These are phyloP conservation scores for Vitis hybrid DNA, from an alignment of 177 flowering plant species.

Conservation along the genomic window DNA sequence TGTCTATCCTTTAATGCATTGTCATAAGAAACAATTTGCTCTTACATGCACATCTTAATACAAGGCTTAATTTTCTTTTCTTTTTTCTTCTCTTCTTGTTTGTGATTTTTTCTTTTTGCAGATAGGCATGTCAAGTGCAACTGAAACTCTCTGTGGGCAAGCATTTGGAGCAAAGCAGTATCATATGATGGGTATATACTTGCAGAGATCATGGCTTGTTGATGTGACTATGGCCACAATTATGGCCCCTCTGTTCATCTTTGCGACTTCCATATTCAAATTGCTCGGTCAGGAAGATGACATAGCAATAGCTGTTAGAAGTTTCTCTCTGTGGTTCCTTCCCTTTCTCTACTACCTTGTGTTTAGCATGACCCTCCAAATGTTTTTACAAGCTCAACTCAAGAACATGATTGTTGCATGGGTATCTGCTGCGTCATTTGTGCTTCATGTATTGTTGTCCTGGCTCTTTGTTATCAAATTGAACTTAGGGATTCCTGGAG, in stretches of 20 bases:
- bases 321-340: slow-evolving; percentile 41
- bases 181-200: slow-evolving; percentile 48
- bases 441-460: slow-evolving; percentile 31
- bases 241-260: slow-evolving; percentile 30
- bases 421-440: slow-evolving; percentile 23
- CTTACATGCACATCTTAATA: no score
- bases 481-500: slow-evolving; percentile 37
- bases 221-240: slow-evolving; percentile 20
- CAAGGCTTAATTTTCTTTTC: background rate
- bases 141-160: slow-evolving; percentile 51
- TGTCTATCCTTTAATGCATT: no score
- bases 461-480: slow-evolving; percentile 37
- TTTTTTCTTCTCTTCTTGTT: background rate
- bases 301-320: slow-evolving; percentile 34
- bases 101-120: slow-evolving; percentile 2
- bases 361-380: slow-evolving; percentile 31
- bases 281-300: slow-evolving; percentile 29
- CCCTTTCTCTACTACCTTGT: slow-evolving; percentile 30
- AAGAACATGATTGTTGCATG: slow-evolving; percentile 40
- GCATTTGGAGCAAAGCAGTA: slow-evolving; percentile 48
- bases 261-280: slow-evolving; percentile 22
- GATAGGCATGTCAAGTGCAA: slow-evolving; percentile 54
- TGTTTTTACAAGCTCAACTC: slow-evolving; percentile 42
- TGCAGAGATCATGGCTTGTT: slow-evolving; percentile 45
- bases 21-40: no score